Percentiles rank a stretch among this genome's conserved stretches.
These are phyloP conservation scores for Plantago ovata DNA, from an alignment of 257 asterid genomes.

Conservation along the genomic window DNA sequence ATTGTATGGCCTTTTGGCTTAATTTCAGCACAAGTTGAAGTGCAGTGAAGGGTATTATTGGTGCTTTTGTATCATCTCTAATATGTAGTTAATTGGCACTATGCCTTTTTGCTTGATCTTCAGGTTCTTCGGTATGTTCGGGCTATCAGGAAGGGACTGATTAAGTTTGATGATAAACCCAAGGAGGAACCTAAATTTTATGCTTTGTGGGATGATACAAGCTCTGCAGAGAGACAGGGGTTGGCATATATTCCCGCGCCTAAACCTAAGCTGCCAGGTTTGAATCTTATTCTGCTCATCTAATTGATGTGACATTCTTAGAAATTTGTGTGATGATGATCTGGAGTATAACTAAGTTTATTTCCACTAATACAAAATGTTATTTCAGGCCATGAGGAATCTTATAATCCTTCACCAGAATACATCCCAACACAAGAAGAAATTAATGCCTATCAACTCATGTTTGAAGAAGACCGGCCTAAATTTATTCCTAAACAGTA, in stretches of 20 bases:
- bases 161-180: constrained; percentile 73
- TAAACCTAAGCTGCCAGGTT: constrained; percentile 85
- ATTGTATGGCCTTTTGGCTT: too few species aligned
- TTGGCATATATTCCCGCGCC: constrained; percentile 93
- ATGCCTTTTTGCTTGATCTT: constrained; percentile 16
- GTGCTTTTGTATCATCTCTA: neutral
- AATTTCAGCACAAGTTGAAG: too few species aligned
- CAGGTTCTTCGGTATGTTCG: constrained; percentile 76
- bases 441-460: constrained; percentile 74
- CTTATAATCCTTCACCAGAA: constrained; percentile 86
- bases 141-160: constrained; percentile 72
- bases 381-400: constrained; percentile 88
- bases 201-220: constrained; percentile 84
- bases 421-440: constrained; percentile 93
- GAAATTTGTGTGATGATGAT: neutral
- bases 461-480: constrained; percentile 96
- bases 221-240: constrained; percentile 67
- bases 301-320: constrained; percentile 4
- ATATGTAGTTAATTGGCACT: too few species aligned
- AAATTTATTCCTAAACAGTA: constrained; percentile 85
- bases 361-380: constrained; percentile 16
- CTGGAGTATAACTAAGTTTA: neutral
- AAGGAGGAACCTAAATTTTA: constrained; percentile 63
- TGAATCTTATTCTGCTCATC: constrained; percentile 8
- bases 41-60: too few species aligned